These are phyloP conservation scores for Phytophthora crassamura DNA, from an alignment of 352 stramenopile species.

Conservation along the genomic window DNA sequence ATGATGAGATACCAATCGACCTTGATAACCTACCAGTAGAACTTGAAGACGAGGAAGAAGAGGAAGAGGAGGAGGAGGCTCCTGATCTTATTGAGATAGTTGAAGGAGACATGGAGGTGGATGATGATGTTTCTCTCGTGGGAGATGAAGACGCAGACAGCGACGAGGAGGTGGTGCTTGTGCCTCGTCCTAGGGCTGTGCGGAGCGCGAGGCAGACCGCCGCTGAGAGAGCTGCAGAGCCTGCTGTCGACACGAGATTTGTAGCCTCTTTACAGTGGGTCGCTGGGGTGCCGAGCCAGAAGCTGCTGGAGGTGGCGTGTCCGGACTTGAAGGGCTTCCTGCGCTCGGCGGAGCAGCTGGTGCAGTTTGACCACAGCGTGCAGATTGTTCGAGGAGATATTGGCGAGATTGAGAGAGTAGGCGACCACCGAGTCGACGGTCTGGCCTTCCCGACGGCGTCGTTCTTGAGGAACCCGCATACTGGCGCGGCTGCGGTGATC, in stretches of 20 bases:
- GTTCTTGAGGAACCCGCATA: conserved; percentile 35
- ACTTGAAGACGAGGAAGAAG: conserved; percentile 24
- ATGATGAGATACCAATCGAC: no score
- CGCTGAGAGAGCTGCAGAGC: neutral
- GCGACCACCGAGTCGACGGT: conserved; percentile 34
- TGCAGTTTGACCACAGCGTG: conserved; percentile 46
- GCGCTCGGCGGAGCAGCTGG: conserved; percentile 37
- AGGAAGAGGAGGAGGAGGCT: conserved; percentile 21
- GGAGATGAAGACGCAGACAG: conserved; percentile 28
- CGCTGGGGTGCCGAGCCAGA: conserved; percentile 25
- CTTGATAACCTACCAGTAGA: conserved; percentile 27
- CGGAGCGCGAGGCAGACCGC: neutral
- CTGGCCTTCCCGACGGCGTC: conserved; percentile 42
- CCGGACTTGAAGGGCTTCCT: conserved; percentile 39
- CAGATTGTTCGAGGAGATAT: conserved; percentile 53
- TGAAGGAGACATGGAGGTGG: conserved; percentile 26
- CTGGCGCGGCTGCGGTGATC: conserved; percentile 37
- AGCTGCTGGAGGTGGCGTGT: conserved; percentile 38
- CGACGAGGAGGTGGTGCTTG: neutral
- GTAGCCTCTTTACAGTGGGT: conserved; percentile 11
- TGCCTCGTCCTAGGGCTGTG: conserved; percentile 6
- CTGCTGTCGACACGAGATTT: conserved; percentile 9
- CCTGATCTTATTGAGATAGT: conserved; percentile 25
- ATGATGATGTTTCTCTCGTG: conserved; percentile 25
- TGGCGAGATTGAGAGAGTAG: conserved; percentile 38